These are phyloP conservation scores for Candolleomyces aberdarensis DNA, from an alignment of 768 basidiomycete genomes.

Conservation along the genomic window DNA sequence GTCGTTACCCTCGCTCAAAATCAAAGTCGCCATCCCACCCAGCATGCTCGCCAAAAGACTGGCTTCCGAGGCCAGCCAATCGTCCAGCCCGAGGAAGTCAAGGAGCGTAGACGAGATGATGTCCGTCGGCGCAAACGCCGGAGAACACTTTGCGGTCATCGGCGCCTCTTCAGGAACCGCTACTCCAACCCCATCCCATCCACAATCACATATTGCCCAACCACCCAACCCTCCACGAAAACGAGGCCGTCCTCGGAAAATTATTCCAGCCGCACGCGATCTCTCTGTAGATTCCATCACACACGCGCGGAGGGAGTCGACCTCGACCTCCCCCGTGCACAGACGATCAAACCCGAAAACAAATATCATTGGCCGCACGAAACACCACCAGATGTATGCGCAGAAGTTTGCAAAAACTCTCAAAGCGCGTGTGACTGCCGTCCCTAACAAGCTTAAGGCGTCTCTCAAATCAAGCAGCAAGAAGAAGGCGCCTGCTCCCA, in stretches of 20 bases:
- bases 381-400: conserved; percentile 11
- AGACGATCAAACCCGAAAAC: conserved; percentile 16
- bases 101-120: conserved; percentile 30
- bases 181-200: conserved; percentile 10
- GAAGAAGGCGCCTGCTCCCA: conserved; percentile 15
- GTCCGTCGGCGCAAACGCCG: conserved; percentile 38
- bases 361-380: conserved; percentile 13
- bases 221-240: conserved; percentile 36
- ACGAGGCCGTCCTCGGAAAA: conserved; percentile 57
- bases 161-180: conserved; percentile 12
- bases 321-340: conserved; percentile 10
- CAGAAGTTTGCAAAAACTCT: conserved; percentile 18
- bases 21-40: conserved; percentile 67
- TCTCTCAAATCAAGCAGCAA: conserved; percentile 6
- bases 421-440: conserved; percentile 18
- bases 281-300: conserved; percentile 5
- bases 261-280: conserved; percentile 32
- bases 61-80: conserved; percentile 12
- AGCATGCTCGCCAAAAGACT: conserved; percentile 46
- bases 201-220: conserved; percentile 13
- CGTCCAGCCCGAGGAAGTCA: conserved; percentile 18
- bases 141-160: conserved; percentile 20
- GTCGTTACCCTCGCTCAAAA: conserved; percentile 52
- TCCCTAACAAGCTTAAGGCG: conserved; percentile 3
- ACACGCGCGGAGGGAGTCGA: conserved; percentile 1